Conservation (phyloP, 305 asterid genomes). For the Nicotiana rustica region DNA sequence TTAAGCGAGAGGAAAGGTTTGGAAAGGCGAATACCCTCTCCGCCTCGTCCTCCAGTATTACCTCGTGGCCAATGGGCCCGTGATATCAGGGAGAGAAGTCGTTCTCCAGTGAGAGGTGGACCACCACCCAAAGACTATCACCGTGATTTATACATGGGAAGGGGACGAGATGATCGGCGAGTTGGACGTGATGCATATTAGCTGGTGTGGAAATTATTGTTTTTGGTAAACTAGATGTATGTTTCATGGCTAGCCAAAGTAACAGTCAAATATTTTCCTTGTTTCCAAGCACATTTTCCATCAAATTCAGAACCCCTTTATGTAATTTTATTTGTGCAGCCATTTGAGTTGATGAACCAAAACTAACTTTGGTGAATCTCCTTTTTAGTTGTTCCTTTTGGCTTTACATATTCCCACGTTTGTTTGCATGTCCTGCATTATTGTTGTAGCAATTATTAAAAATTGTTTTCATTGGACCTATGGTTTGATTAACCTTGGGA, state of each 20-base stretch:
- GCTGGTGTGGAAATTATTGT: conserved; percentile 30
- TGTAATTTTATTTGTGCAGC: conserved; percentile 25
- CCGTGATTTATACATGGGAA: conserved; percentile 55
- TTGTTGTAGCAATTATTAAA: not conserved
- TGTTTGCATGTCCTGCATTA: conserved; percentile 1
- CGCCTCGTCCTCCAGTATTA: conserved; percentile 54
- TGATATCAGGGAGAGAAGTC: conserved; percentile 72
- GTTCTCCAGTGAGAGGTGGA: conserved; percentile 78
- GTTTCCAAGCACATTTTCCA: conserved; percentile 27
- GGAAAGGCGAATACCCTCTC: conserved; percentile 64
- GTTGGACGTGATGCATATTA: conserved; percentile 65
- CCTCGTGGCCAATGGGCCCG: conserved; percentile 73
- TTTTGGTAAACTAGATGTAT: conserved; percentile 12
- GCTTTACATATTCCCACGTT: not conserved
- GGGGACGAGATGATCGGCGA: conserved; percentile 66
- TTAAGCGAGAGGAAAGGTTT: conserved; percentile 57
- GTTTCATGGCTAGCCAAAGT: conserved; percentile 18
- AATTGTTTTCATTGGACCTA: not conserved
- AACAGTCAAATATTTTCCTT: not conserved
- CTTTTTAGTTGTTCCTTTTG: not conserved
- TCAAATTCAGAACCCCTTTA: not conserved
- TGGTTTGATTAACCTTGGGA: not conserved
- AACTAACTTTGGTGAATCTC: not conserved
- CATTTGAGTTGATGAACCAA: conserved; percentile 28
- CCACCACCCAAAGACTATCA: conserved; percentile 59